Conservation (phyloP, 2,329 filamentous ascomycete species). For the Hymenoscyphus linearis region DNA sequence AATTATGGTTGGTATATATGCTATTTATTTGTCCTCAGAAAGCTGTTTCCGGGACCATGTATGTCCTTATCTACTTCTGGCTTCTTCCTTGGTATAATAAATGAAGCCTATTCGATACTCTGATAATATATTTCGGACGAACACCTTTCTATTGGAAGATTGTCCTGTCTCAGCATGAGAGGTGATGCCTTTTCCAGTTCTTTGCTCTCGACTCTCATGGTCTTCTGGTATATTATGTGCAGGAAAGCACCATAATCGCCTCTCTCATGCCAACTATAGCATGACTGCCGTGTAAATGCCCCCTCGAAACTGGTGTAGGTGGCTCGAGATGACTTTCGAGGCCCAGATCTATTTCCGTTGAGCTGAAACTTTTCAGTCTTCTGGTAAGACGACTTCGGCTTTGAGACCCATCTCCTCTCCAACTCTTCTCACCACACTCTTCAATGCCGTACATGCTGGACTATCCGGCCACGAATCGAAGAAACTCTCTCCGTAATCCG, state of each 20-base stretch:
- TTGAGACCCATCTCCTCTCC: slow-evolving; percentile 54
- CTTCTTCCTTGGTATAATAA: neutral
- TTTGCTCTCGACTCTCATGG: neutral
- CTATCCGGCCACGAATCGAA: slow-evolving; percentile 92
- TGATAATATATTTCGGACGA: neutral
- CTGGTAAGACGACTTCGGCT: slow-evolving; percentile 20
- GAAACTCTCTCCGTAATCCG: slow-evolving; percentile 96
- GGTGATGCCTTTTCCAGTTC: neutral
- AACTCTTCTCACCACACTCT: slow-evolving; percentile 70
- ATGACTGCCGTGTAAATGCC: neutral
- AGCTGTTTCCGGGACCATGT: neutral
- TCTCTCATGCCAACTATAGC: neutral
- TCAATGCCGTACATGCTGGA: slow-evolving; percentile 79
- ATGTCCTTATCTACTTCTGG: neutral
- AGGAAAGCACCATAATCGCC: neutral
- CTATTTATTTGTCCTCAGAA: neutral
- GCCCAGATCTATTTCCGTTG: neutral
- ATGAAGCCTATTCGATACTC: neutral
- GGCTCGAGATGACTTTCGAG: neutral
- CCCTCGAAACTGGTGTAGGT: neutral
- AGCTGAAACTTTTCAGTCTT: slow-evolving; percentile 17
- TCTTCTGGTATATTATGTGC: neutral
- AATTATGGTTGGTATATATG: neutral
- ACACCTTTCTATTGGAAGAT: neutral
- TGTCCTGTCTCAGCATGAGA: neutral